Evolutionary conservation across 305 asterid genomes (phyloP).

Genomic region (Fraxinus ornus): DNA sequence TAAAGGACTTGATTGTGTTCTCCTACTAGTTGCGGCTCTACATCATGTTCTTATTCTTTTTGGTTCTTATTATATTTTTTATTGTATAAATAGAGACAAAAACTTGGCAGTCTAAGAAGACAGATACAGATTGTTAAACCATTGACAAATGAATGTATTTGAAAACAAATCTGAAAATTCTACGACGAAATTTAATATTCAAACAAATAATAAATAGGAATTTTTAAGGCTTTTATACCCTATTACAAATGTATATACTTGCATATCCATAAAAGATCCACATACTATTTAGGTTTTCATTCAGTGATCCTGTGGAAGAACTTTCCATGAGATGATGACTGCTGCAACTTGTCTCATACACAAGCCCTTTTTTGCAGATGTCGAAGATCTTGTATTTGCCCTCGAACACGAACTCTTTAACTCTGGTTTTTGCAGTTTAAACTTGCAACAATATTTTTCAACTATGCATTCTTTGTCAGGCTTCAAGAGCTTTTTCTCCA

Average conservation of each 20-base stretch:
- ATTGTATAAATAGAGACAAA: neutral
- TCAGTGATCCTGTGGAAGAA: neutral
- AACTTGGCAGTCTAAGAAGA: neutral
- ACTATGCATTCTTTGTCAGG: neutral
- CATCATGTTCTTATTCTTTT: neutral
- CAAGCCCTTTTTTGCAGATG: neutral
- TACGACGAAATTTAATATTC: neutral
- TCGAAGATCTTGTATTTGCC: neutral
- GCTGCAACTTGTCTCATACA: neutral
- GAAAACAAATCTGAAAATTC: neutral
- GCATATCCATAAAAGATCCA: neutral
- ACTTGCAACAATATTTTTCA: neutral
- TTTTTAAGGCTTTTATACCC: neutral
- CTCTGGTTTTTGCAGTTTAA: neutral
- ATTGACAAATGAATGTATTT: neutral
- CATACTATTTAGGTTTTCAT: neutral
- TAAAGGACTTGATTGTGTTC: neutral
- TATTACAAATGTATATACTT: neutral
- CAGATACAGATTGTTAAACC: neutral
- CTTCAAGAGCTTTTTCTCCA: neutral
- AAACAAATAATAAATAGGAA: neutral
- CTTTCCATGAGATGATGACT: neutral
- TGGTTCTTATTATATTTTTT: neutral
- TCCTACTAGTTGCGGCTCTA: neutral
- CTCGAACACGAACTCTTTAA: neutral